phyloP scores from a whole-genome alignment of 257 asterid species.

The Forsythia suspensa region DNA sequence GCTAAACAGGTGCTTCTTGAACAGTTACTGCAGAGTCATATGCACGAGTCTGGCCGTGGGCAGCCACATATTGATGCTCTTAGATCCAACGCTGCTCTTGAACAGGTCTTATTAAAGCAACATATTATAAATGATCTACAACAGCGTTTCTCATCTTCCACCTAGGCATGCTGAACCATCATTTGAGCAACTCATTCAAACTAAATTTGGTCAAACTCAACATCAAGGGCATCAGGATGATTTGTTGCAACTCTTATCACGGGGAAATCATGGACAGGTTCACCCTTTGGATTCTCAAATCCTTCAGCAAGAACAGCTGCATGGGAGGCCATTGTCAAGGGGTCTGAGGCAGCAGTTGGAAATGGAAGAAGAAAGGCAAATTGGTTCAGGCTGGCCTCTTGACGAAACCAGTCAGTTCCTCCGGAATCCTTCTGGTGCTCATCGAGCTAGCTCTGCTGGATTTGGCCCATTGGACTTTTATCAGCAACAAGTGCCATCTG shows the following conservation, averaged over 20 bases:
- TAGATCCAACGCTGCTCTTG: conserved; percentile 67
- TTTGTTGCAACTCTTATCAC: conserved; percentile 70
- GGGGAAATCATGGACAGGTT: conserved; percentile 74
- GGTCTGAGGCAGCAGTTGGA: conserved; percentile 80
- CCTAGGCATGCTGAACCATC: conserved; percentile 75
- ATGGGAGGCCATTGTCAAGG: conserved; percentile 73
- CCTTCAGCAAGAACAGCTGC: conserved; percentile 77
- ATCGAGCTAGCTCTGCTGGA: conserved; percentile 58
- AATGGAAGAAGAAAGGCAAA: conserved; percentile 82
- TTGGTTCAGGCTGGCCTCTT: conserved; percentile 63
- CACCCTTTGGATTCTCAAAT: conserved; percentile 79
- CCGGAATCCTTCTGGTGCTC: conserved; percentile 54
- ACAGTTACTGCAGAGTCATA: conserved; percentile 76
- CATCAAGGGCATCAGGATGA: conserved; percentile 68
- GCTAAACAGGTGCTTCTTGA: conserved; percentile 74
- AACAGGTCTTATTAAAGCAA: conserved; percentile 74
- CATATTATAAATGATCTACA: conserved; percentile 76
- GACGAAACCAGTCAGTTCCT: conserved; percentile 77
- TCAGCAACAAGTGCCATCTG: conserved; percentile 62
- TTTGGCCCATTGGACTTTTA: conserved; percentile 66
- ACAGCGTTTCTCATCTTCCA: conserved; percentile 64
- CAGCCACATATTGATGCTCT: conserved; percentile 70
- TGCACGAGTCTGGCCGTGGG: conserved; percentile 66
- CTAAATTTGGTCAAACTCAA: conserved; percentile 76
- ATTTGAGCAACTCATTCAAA: conserved; percentile 82